These are phyloP conservation scores for Rhizopogon parksii DNA, from an alignment of 1,284 basidiomycete species.

Conservation along the genomic window DNA sequence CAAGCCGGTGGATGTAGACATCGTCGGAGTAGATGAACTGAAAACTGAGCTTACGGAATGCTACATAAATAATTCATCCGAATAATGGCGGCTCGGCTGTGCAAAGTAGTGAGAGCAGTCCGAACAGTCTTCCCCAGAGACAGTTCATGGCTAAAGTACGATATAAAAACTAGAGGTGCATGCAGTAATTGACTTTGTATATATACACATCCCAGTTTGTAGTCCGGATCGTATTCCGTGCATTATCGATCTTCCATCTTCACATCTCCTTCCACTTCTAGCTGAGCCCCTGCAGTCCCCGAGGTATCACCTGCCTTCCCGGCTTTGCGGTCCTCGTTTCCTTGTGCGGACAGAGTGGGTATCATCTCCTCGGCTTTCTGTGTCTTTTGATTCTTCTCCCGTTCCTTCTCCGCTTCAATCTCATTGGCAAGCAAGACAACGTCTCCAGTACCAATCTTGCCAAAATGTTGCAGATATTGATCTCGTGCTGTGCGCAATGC, in stretches of 20 bases:
- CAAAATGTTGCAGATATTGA: conserved; percentile 61
- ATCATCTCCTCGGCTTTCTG: conserved; percentile 31
- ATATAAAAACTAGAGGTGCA: background rate
- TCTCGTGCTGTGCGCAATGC: conserved; percentile 70
- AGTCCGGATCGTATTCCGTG: background rate
- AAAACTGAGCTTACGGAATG: conserved; percentile 4
- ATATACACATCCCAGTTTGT: background rate
- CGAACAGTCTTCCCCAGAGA: too few species aligned
- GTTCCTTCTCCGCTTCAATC: conserved; percentile 57
- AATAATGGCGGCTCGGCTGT: background rate
- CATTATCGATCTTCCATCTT: conserved; percentile 44
- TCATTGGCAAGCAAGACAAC: conserved; percentile 55
- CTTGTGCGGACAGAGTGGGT: conserved; percentile 11
- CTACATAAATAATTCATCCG: conserved; percentile 2
- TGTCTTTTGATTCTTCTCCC: conserved; percentile 24
- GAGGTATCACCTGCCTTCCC: conserved; percentile 2
- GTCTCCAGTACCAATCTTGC: conserved; percentile 76
- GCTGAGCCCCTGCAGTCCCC: conserved; percentile 9
- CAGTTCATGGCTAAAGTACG: background rate
- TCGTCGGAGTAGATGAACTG: conserved; percentile 9
- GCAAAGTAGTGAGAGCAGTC: too few species aligned
- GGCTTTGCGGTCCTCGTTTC: conserved; percentile 16
- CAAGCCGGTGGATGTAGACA: conserved; percentile 25
- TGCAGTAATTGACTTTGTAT: background rate
- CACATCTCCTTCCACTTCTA: conserved; percentile 42